Percentiles rank a stretch among this genome's conserved stretches.
These are phyloP conservation scores for Arthrocladium fulminans DNA, from an alignment of 2,329 filamentous ascomycete genomes.

Conservation along the genomic window DNA sequence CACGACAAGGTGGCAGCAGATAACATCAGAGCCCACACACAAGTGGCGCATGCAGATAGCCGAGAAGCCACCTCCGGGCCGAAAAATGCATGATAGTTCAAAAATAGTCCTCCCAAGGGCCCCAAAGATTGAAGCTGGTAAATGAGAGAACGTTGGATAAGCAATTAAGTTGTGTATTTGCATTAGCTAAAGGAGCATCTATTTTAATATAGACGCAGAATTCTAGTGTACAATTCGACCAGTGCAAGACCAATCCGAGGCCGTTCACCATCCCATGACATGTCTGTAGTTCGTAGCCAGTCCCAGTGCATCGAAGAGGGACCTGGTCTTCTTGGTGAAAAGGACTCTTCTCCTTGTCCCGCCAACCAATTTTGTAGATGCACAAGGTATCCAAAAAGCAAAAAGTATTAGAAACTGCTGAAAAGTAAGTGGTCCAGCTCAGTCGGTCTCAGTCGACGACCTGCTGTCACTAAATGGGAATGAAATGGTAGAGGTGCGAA, in stretches of 20 bases:
- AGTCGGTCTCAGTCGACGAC: neutral
- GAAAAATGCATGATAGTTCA: too few relatives aligned
- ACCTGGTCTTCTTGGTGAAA: conserved; percentile 3
- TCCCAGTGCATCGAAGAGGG: conserved; percentile 6
- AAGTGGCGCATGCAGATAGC: neutral
- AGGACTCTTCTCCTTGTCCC: neutral
- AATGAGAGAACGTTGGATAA: neutral
- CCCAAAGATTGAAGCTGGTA: neutral
- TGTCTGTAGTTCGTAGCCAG: conserved; percentile 9
- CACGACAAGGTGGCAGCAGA: too few relatives aligned
- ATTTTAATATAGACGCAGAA: neutral
- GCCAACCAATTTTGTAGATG: conserved; percentile 3
- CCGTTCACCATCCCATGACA: neutral
- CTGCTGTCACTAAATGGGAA: neutral
- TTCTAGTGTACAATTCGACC: conserved; percentile 3
- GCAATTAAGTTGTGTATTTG: neutral
- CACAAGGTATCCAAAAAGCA: conserved; percentile 10
- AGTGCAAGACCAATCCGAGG: neutral
- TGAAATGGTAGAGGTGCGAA: neutral
- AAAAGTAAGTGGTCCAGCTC: neutral
- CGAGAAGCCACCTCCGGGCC: too few relatives aligned
- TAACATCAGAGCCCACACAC: neutral
- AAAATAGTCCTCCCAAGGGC: too few relatives aligned
- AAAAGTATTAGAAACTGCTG: conserved; percentile 3
- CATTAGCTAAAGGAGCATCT: neutral